phyloP scores from a whole-genome alignment of 352 stramenopile genomes.

The Phytophthora pisi region DNA sequence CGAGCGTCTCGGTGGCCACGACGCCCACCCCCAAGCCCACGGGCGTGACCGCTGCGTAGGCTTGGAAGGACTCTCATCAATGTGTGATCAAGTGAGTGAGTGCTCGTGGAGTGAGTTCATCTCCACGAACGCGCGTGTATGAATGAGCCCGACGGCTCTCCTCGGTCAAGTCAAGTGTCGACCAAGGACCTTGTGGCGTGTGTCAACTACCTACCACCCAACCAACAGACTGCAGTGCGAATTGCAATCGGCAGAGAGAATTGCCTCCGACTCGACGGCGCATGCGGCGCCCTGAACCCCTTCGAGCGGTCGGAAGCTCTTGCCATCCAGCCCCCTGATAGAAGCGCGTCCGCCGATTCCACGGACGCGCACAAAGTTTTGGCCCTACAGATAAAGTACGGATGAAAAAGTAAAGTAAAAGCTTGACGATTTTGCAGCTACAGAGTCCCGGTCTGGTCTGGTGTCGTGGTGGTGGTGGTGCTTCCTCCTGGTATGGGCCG shows the following conservation, averaged over 20 bases:
- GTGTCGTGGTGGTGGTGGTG: too few species aligned
- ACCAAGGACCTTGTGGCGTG: constrained; percentile 1
- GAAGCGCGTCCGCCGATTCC: constrained; percentile 39
- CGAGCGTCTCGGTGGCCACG: constrained; percentile 33
- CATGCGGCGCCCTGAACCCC: constrained; percentile 28
- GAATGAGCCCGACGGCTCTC: constrained; percentile 29
- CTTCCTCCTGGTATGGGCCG: too few species aligned
- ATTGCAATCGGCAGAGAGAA: constrained; percentile 35
- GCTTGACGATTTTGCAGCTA: constrained; percentile 36
- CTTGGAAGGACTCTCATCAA: not conserved
- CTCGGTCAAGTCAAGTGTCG: not conserved
- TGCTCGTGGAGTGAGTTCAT: constrained; percentile 18
- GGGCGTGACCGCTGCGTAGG: constrained; percentile 53
- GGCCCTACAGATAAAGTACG: constrained; percentile 48
- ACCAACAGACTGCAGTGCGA: constrained; percentile 20
- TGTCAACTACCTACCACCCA: constrained; percentile 10
- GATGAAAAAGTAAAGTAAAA: constrained; percentile 52
- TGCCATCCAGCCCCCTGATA: constrained; percentile 25
- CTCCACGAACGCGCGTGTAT: constrained; percentile 8
- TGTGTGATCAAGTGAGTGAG: constrained; percentile 29
- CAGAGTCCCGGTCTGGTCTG: not conserved
- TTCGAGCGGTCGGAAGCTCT: constrained; percentile 20
- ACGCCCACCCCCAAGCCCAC: constrained; percentile 50
- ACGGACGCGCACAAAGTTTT: constrained; percentile 43
- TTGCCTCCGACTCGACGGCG: constrained; percentile 31